Conservation (phyloP, 495 filamentous ascomycete species). For the Astrothelium subdiscretum region DNA sequence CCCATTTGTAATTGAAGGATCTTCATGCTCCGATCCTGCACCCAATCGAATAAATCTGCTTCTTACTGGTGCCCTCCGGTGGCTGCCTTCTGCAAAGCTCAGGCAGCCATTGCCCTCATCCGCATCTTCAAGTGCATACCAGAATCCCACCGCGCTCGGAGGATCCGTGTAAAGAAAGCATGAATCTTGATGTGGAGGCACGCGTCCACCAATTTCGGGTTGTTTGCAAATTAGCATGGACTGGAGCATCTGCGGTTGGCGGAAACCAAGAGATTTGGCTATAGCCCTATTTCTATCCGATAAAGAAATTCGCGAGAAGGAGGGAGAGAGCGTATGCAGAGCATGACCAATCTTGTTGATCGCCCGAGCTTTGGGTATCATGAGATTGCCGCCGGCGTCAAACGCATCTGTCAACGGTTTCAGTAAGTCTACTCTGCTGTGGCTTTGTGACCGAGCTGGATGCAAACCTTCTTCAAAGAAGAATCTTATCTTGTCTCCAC, state of each 20-base stretch:
- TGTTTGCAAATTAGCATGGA: slow-evolving; percentile 99
- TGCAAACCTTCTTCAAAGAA: slow-evolving; percentile 80
- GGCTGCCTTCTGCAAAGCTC: slow-evolving; percentile 71
- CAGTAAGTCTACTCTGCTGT: neutral
- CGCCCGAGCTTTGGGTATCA: slow-evolving; percentile 64
- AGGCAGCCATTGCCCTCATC: slow-evolving; percentile 76
- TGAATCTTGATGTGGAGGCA: slow-evolving; percentile 79
- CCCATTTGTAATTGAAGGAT: neutral
- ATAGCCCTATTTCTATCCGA: slow-evolving; percentile 48
- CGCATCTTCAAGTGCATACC: slow-evolving; percentile 91
- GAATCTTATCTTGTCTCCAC: slow-evolving; percentile 83
- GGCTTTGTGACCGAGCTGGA: slow-evolving; percentile 15
- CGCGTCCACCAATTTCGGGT: slow-evolving; percentile 83
- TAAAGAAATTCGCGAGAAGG: slow-evolving; percentile 54
- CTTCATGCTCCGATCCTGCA: slow-evolving; percentile 33
- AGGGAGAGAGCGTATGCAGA: slow-evolving; percentile 61
- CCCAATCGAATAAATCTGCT: slow-evolving; percentile 62
- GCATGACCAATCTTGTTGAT: slow-evolving; percentile 98
- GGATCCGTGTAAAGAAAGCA: slow-evolving; percentile 89
- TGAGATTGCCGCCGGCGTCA: slow-evolving; percentile 43
- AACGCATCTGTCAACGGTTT: slow-evolving; percentile 44
- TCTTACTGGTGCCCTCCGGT: slow-evolving; percentile 50
- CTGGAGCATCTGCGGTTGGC: slow-evolving; percentile 66
- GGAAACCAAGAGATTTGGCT: slow-evolving; percentile 59
- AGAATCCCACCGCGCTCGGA: slow-evolving; percentile 82